phyloP scores from a whole-genome alignment of 1,139 yeast genomes.

The Yamadazyma conglobata region DNA sequence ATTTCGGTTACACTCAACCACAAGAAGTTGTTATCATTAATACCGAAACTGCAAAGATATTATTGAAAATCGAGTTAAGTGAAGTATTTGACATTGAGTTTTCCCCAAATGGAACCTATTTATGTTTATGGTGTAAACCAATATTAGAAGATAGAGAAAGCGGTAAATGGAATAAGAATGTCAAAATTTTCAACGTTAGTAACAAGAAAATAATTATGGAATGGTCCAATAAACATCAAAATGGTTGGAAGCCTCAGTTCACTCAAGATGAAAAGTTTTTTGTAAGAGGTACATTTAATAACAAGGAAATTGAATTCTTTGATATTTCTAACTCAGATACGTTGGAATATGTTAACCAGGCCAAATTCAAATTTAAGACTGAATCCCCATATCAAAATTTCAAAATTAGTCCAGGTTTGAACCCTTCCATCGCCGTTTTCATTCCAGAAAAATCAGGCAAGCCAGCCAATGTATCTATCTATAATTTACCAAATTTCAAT shows the following conservation, averaged over 20 bases:
- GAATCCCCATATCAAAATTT: conserved; percentile 55
- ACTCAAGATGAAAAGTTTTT: conserved; percentile 72
- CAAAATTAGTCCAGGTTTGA: conserved; percentile 79
- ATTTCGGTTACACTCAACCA: conserved; percentile 57
- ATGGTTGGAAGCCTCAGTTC: conserved; percentile 89
- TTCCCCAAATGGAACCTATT: conserved; percentile 82
- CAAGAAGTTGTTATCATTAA: conserved; percentile 54
- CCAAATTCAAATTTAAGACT: conserved; percentile 58
- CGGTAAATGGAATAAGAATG: conserved; percentile 75
- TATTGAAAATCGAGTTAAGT: conserved; percentile 44
- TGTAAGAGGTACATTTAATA: conserved; percentile 54
- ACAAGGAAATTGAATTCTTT: conserved; percentile 71
- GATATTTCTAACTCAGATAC: conserved; percentile 47
- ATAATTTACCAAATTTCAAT: conserved; percentile 68
- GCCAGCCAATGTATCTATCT: conserved; percentile 86
- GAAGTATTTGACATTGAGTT: conserved; percentile 81
- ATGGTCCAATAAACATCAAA: conserved; percentile 79
- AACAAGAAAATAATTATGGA: conserved; percentile 51
- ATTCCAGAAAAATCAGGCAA: conserved; percentile 80
- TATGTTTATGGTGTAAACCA: conserved; percentile 93
- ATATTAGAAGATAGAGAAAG: conserved; percentile 51
- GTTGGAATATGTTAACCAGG: conserved; percentile 36
- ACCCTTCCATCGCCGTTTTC: conserved; percentile 89
- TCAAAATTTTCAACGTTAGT: conserved; percentile 64
- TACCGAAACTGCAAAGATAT: conserved; percentile 23